Evolutionary conservation across 2,329 filamentous ascomycete species (phyloP).

Genomic region (Cladobotryum protrusum): DNA sequence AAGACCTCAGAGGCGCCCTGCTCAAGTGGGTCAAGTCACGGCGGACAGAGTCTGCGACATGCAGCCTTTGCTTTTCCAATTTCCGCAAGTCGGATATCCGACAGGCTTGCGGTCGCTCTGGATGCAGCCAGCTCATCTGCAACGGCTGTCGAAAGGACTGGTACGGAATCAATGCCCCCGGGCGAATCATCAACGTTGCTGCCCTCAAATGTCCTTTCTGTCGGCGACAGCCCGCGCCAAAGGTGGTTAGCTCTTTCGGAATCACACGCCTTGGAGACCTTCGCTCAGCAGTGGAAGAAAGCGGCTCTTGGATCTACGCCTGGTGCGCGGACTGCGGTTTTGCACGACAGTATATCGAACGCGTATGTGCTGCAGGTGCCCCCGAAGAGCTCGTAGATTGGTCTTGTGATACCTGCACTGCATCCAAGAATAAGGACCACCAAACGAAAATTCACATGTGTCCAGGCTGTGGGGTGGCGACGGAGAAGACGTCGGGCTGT

Average conservation of each 20-base stretch:
- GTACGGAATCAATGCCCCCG: slow-evolving; percentile 41
- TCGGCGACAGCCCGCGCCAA: slow-evolving; percentile 34
- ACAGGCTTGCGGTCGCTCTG: slow-evolving; percentile 38
- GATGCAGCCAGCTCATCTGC: slow-evolving; percentile 40
- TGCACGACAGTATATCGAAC: slow-evolving; percentile 36
- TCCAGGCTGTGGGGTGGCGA: slow-evolving; percentile 31
- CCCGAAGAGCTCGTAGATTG: slow-evolving; percentile 33
- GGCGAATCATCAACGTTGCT: slow-evolving; percentile 40
- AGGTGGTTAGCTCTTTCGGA: slow-evolving; percentile 30
- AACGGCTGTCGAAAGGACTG: slow-evolving; percentile 33
- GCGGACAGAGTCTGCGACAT: slow-evolving; percentile 32
- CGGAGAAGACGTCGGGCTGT: slow-evolving; percentile 32
- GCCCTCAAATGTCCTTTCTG: slow-evolving; percentile 47
- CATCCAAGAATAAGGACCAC: slow-evolving; percentile 2
- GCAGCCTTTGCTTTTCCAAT: slow-evolving; percentile 40
- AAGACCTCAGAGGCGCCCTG: slow-evolving; percentile 29
- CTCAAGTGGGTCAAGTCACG: slow-evolving; percentile 31
- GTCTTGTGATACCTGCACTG: slow-evolving; percentile 35
- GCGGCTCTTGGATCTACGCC: slow-evolving; percentile 40
- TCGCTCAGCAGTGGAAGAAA: slow-evolving; percentile 31
- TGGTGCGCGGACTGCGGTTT: slow-evolving; percentile 40
- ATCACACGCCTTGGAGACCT: slow-evolving; percentile 34
- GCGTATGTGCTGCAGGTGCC: slow-evolving; percentile 37
- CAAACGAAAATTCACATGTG: slow-evolving; percentile 22
- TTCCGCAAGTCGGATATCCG: slow-evolving; percentile 31